phyloP scores from a whole-genome alignment of 2,329 filamentous ascomycete genomes.

The Taxawa tesnikishii region DNA sequence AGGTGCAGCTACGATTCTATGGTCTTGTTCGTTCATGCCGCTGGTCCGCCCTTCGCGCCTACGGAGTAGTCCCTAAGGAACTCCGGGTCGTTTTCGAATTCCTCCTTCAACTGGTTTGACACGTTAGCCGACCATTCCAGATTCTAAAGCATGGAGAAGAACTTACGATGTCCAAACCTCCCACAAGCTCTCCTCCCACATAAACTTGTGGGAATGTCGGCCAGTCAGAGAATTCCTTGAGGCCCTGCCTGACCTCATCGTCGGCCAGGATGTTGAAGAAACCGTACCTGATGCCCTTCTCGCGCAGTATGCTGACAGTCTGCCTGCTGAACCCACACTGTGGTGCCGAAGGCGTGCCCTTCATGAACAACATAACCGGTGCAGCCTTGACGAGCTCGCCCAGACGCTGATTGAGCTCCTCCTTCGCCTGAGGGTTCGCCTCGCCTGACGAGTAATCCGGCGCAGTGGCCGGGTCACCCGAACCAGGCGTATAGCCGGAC shows the following conservation, averaged over 20 bases:
- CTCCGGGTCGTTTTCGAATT: slow-evolving; percentile 68
- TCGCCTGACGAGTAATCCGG: slow-evolving; percentile 31
- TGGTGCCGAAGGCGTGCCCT: slow-evolving; percentile 77
- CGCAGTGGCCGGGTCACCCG: slow-evolving; percentile 32
- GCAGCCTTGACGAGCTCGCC: slow-evolving; percentile 84
- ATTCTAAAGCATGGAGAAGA: background rate
- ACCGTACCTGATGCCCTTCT: slow-evolving; percentile 87
- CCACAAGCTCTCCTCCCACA: slow-evolving; percentile 79
- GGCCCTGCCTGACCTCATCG: slow-evolving; percentile 87
- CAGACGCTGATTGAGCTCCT: slow-evolving; percentile 73
- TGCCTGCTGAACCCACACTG: slow-evolving; percentile 92
- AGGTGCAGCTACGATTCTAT: background rate
- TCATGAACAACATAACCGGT: slow-evolving; percentile 98
- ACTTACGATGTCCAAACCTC: slow-evolving; percentile 90
- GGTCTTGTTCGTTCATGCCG: slow-evolving; percentile 8
- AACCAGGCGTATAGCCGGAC: slow-evolving; percentile 31
- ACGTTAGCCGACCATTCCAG: slow-evolving; percentile 13
- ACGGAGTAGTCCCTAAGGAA: slow-evolving; percentile 66
- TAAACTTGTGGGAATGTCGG: slow-evolving; percentile 95
- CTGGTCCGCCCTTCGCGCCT: slow-evolving; percentile 14
- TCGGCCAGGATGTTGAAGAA: slow-evolving; percentile 99
- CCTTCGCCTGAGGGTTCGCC: slow-evolving; percentile 47
- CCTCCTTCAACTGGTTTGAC: slow-evolving; percentile 68
- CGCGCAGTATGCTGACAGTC: slow-evolving; percentile 72
- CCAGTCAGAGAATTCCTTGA: slow-evolving; percentile 98